Conservation (phyloP, 202 grass and related monocot species). For the Brachypodium distachyon region DNA sequence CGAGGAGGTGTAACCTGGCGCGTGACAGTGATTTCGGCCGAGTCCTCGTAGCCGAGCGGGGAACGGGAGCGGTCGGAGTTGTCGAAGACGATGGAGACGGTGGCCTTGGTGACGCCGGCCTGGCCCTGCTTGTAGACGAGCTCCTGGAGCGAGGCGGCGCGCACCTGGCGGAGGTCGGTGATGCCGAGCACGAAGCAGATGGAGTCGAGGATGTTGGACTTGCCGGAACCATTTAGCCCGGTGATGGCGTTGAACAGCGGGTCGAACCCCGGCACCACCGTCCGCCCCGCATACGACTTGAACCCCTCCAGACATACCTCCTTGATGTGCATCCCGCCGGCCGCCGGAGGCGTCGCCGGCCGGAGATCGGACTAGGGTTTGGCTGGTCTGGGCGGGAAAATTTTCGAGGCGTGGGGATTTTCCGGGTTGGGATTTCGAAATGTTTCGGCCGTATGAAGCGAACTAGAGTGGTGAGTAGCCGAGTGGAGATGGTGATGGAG, state of each 20-base stretch:
- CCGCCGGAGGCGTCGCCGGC: slow-evolving; percentile 21
- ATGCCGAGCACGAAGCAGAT: slow-evolving; percentile 98
- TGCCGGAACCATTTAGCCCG: slow-evolving; percentile 91
- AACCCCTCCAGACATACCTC: slow-evolving; percentile 91
- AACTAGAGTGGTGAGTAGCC: background rate
- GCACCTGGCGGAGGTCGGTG: slow-evolving; percentile 86
- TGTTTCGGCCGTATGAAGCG: slow-evolving; percentile 8
- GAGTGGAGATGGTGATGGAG: background rate
- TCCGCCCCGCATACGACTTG: slow-evolving; percentile 91
- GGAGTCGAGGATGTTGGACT: slow-evolving; percentile 98
- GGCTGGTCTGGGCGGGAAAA: slow-evolving; percentile 16
- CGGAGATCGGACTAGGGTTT: slow-evolving; percentile 44
- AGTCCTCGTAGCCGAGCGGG: slow-evolving; percentile 88
- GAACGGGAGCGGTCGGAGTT: slow-evolving; percentile 78
- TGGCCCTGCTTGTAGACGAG: slow-evolving; percentile 99
- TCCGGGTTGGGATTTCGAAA: slow-evolving; percentile 20
- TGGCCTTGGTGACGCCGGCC: slow-evolving; percentile 91
- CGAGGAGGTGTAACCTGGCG: slow-evolving; percentile 44
- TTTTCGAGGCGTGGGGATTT: slow-evolving; percentile 3
- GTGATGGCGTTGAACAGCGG: slow-evolving; percentile 98
- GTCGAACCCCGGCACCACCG: slow-evolving; percentile 85
- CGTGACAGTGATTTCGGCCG: slow-evolving; percentile 81
- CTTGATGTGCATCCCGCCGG: slow-evolving; percentile 83
- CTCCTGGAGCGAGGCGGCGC: slow-evolving; percentile 80
- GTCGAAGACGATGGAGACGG: slow-evolving; percentile 85